Conservation (phyloP, 78 protist genomes). For the Dictyostelium citrinum region DNA sequence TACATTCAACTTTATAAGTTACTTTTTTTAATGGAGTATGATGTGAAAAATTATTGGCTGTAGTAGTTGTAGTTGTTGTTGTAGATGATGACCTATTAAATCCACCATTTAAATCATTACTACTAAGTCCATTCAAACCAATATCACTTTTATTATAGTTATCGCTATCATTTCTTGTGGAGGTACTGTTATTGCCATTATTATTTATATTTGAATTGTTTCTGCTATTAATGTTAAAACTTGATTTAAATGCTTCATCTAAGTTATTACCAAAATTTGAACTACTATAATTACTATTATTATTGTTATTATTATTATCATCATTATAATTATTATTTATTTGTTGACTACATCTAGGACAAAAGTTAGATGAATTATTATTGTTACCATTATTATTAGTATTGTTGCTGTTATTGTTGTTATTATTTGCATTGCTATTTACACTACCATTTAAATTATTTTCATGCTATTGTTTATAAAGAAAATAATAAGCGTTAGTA, state of each 20-base stretch:
- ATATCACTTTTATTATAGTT: not conserved
- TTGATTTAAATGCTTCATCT: not conserved
- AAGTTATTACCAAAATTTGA: not conserved
- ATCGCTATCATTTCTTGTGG: not conserved
- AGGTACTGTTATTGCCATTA: not conserved
- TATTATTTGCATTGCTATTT: not conserved
- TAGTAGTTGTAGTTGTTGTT: not conserved
- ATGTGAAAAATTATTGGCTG: not conserved
- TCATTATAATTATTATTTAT: not conserved
- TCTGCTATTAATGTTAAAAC: not conserved
- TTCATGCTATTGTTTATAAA: not conserved
- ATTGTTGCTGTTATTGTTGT: not conserved
- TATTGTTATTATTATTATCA: not conserved
- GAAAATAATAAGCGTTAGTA: not conserved
- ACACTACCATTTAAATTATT: not conserved
- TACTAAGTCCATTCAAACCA: not conserved
- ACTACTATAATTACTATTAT: not conserved
- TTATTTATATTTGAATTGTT: not conserved
- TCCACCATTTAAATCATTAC: not conserved
- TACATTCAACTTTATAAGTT: constrained; percentile 11
- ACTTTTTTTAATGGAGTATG: not conserved
- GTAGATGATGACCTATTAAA: not conserved
- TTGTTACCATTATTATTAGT: not conserved
- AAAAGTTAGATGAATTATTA: not conserved
- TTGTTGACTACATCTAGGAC: not conserved